Evolutionary conservation across 2,329 filamentous ascomycete species (phyloP), one percentile per base, ranked within the genome.

Genomic region (Daldinia sp.): DNA sequence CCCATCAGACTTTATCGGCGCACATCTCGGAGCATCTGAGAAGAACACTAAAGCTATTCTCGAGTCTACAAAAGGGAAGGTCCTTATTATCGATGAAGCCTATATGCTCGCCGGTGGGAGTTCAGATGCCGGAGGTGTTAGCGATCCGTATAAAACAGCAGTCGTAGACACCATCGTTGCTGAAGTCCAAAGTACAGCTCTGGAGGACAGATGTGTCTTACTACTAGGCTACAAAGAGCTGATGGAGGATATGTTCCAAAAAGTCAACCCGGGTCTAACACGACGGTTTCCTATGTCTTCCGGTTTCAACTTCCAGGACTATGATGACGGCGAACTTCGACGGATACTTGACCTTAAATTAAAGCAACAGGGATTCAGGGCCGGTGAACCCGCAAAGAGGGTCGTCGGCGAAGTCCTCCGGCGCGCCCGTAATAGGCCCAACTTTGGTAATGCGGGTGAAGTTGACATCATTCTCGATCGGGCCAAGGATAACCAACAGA

Each of bases 1-100:
- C 37, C 91, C 91, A 0, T 77, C 90, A 0, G 91, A 94, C 68
- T 94, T 94, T 69, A 78, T 93, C 1, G 90, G 90, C 0, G 76
- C 75, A 7, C 79, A 72, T 0, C 63, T 94, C 0, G 91, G 91
- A 0, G 78, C 83, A 1, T 93, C 91, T 0, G 91, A 94, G 73
- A 79, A 82, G 1, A 86, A 87, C 30, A 94, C 91, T 0, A 94
- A 92, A 67, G 87, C 80, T 0, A 93, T 94, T 5, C 79, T 94
- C 0, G 85, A 84, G 0, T 78, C 87, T 0, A 87, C 89, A 0
- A 66, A 83, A 0, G 91, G 92, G 0, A 94, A 94, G 66, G 90
- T 94, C 0, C 81, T 94, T 0, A 85, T 94, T 11, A 93, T 94
- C 2, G 91, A 94, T 64, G 91, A 95, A 71, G 91, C 91, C 0